Evolutionary conservation across 2,329 filamentous ascomycete genomes (phyloP).

Genomic region (Dothidotthia symphoricarpi): DNA sequence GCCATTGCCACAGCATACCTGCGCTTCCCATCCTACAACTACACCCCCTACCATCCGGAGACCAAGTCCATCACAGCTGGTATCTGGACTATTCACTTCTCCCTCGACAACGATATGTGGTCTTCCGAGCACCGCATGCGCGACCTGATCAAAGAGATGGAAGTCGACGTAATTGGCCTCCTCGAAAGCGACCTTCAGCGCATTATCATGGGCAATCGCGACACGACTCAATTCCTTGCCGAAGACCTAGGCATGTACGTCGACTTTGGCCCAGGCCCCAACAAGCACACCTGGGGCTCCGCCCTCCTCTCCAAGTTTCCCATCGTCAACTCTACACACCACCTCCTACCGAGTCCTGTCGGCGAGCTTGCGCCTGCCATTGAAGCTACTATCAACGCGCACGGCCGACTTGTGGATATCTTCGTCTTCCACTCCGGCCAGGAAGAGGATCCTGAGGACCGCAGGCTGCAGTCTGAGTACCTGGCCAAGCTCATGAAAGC

Average conservation of each 20-base stretch:
- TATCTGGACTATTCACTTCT: constrained; percentile 99
- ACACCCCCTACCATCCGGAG: constrained; percentile 82
- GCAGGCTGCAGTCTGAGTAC: constrained; percentile 82
- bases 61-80: constrained; percentile 87
- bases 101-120: constrained; percentile 98
- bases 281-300: constrained; percentile 98
- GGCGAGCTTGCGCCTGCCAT: constrained; percentile 95
- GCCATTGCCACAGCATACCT: constrained; percentile 80
- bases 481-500: constrained; percentile 84
- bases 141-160: constrained; percentile 86
- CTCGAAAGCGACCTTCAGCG: constrained; percentile 91
- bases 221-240: constrained; percentile 90
- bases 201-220: constrained; percentile 99
- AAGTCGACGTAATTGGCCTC: constrained; percentile 94
- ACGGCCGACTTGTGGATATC: constrained; percentile 84
- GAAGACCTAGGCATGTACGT: constrained; percentile 99
- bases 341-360: constrained; percentile 87
- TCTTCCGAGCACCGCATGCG: constrained; percentile 92
- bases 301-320: constrained; percentile 95
- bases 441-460: constrained; percentile 91
- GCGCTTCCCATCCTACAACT: constrained; percentile 90
- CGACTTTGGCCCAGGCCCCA: constrained; percentile 93
- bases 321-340: constrained; percentile 94
- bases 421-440: constrained; percentile 99
- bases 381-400: constrained; percentile 91